Evolutionary conservation across 352 stramenopile species (phyloP).

Genomic region (Pythium volutum): DNA sequence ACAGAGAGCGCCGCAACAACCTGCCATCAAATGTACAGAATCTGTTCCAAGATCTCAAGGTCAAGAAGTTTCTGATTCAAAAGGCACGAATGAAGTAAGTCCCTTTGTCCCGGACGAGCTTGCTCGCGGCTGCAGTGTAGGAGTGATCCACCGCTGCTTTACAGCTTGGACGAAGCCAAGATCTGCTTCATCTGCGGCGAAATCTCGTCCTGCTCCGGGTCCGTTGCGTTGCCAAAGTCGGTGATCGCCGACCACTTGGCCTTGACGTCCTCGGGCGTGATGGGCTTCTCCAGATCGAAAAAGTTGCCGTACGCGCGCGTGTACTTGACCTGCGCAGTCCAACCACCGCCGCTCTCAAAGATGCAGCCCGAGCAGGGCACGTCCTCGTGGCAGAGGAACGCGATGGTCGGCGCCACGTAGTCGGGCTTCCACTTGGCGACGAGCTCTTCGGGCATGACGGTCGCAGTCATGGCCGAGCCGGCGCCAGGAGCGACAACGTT

Average conservation of each 20-base stretch:
- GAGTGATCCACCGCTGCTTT: constrained; percentile 14
- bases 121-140: neutral
- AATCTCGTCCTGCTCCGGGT: constrained; percentile 76
- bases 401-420: constrained; percentile 85
- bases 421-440: constrained; percentile 86
- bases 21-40: too few relatives aligned
- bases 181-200: constrained; percentile 82
- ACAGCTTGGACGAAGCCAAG: constrained; percentile 59
- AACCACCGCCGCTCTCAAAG: constrained; percentile 86
- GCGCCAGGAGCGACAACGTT: constrained; percentile 87
- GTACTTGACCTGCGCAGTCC: constrained; percentile 81
- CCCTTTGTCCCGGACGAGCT: too few relatives aligned
- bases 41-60: too few relatives aligned
- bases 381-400: constrained; percentile 83
- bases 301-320: constrained; percentile 64
- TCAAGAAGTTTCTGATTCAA: neutral
- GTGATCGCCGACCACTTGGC: constrained; percentile 73
- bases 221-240: constrained; percentile 67
- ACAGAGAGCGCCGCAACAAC: too few relatives aligned
- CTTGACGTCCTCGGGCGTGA: constrained; percentile 76
- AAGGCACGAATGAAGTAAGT: neutral
- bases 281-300: constrained; percentile 67
- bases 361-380: constrained; percentile 68
- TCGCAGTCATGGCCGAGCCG: constrained; percentile 86
- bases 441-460: constrained; percentile 79